A percentile compares a stretch with the other conserved stretches of the same genome.
These are phyloP conservation scores for Durusdinium trenchii DNA, from an alignment of 73 alveolate species.

Conservation along the genomic window DNA sequence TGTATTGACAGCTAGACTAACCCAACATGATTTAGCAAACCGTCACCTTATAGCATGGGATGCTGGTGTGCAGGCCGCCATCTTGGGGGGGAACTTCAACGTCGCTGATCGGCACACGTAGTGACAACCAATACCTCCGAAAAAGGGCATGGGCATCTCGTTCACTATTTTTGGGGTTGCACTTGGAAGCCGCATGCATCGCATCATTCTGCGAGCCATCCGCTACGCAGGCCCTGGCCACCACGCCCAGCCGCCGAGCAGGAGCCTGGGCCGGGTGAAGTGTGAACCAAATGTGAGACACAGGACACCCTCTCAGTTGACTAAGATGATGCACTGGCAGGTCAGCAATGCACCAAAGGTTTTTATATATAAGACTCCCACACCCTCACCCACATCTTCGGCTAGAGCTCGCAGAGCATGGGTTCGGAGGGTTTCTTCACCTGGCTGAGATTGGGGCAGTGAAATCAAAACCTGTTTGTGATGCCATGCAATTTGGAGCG, in stretches of 20 bases:
- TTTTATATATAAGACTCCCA: not conserved
- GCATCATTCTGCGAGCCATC: conserved; percentile 3
- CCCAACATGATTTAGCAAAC: no score
- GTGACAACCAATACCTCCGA: not conserved
- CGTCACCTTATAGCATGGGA: conserved; percentile 1
- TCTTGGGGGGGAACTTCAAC: not conserved
- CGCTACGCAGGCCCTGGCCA: conserved; percentile 24
- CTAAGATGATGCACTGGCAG: not conserved
- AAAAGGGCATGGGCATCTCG: conserved; percentile 39
- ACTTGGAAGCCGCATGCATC: not conserved
- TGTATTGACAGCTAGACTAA: no score
- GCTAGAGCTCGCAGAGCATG: not conserved
- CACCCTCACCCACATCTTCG: conserved; percentile 35
- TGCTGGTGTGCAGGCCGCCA: not conserved
- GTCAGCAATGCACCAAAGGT: no score
- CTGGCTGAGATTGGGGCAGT: not conserved
- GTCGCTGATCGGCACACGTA: not conserved
- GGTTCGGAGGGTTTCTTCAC: no score
- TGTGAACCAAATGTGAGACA: not conserved
- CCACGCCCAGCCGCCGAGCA: not conserved
- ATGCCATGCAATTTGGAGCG: no score
- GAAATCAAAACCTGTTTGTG: no score
- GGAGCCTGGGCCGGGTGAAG: conserved; percentile 15
- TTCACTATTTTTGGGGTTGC: not conserved
- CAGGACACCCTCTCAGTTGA: not conserved